These are phyloP conservation scores for Boechera divaricarpa DNA, from an alignment of 345 rosid genomes.

Conservation along the genomic window DNA sequence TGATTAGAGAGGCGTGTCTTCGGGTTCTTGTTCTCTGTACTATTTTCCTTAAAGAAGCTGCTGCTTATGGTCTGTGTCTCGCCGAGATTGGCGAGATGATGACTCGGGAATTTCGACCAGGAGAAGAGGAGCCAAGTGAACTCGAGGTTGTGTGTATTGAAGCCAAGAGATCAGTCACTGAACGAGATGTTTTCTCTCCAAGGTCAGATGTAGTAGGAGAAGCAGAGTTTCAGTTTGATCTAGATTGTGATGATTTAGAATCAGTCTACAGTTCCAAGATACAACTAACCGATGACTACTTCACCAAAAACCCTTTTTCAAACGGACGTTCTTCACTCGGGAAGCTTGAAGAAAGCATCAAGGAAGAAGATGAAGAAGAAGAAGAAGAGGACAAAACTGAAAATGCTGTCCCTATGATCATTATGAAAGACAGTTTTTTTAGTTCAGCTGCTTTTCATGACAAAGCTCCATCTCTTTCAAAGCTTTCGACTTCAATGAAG, in stretches of 20 bases:
- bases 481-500: slow-evolving; percentile 80
- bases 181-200: slow-evolving; percentile 65
- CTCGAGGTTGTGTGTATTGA: slow-evolving; percentile 89
- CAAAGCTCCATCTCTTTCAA: slow-evolving; percentile 56
- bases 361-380: slow-evolving; percentile 65
- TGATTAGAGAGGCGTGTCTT: slow-evolving; percentile 94
- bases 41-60: slow-evolving; percentile 89
- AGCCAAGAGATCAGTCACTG: slow-evolving; percentile 73
- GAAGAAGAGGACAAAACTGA: slow-evolving; percentile 53
- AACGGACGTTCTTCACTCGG: slow-evolving; percentile 64
- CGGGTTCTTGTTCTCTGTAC: slow-evolving; percentile 83
- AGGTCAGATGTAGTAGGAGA: slow-evolving; percentile 59
- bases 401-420: slow-evolving; percentile 36
- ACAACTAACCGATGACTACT: slow-evolving; percentile 54
- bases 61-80: slow-evolving; percentile 75
- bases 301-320: slow-evolving; percentile 52
- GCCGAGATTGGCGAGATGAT: slow-evolving; percentile 99
- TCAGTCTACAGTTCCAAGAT: slow-evolving; percentile 50
- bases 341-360: slow-evolving; percentile 78
- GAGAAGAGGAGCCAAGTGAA: slow-evolving; percentile 97
- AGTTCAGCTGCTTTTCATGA: slow-evolving; percentile 41
- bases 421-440: slow-evolving; percentile 36
- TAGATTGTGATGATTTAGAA: slow-evolving; percentile 75
- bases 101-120: slow-evolving; percentile 87
- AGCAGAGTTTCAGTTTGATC: slow-evolving; percentile 73